Evolutionary conservation across 2,329 filamentous ascomycete species (phyloP).

Genomic region (Penicillium sp.): DNA sequence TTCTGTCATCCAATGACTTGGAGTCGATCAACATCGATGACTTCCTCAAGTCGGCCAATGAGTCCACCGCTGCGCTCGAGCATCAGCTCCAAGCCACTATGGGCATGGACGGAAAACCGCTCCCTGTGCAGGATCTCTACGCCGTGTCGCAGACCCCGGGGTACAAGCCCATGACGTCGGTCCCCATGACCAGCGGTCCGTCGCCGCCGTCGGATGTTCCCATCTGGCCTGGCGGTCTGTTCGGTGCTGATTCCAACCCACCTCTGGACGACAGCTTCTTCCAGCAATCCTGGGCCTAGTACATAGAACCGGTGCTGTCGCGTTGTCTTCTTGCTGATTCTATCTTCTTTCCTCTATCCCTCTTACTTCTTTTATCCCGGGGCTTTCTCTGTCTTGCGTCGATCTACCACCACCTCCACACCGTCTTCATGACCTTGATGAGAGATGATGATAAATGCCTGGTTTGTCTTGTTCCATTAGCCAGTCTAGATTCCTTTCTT

Average conservation of each 20-base stretch:
- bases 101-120: slow-evolving; percentile 34
- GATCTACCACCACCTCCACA: slow-evolving; percentile 41
- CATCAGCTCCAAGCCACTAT: slow-evolving; percentile 40
- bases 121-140: slow-evolving; percentile 31
- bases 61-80: slow-evolving; percentile 40
- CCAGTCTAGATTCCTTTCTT: slow-evolving; percentile 32
- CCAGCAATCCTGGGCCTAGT: slow-evolving; percentile 32
- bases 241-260: slow-evolving; percentile 29
- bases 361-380: slow-evolving; percentile 14
- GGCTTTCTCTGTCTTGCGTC: slow-evolving; percentile 28
- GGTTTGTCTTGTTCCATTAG: slow-evolving; percentile 33
- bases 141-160: slow-evolving; percentile 24
- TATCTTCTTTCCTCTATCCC: slow-evolving; percentile 1
- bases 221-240: slow-evolving; percentile 34
- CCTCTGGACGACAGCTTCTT: slow-evolving; percentile 34
- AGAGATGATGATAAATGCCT: slow-evolving; percentile 46
- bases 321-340: slow-evolving; percentile 11
- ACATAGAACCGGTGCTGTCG: slow-evolving; percentile 11
- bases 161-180: slow-evolving; percentile 23
- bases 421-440: slow-evolving; percentile 45
- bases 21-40: slow-evolving; percentile 45
- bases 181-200: slow-evolving; percentile 20
- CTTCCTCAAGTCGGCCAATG: slow-evolving; percentile 43
- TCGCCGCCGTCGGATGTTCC: slow-evolving; percentile 28
- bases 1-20: slow-evolving; percentile 41